Evolutionary conservation across 495 filamentous ascomycete species (phyloP), one percentile per base, ranked within the genome.

Genomic region (Aspergillus sclerotiicarbonarius): DNA sequence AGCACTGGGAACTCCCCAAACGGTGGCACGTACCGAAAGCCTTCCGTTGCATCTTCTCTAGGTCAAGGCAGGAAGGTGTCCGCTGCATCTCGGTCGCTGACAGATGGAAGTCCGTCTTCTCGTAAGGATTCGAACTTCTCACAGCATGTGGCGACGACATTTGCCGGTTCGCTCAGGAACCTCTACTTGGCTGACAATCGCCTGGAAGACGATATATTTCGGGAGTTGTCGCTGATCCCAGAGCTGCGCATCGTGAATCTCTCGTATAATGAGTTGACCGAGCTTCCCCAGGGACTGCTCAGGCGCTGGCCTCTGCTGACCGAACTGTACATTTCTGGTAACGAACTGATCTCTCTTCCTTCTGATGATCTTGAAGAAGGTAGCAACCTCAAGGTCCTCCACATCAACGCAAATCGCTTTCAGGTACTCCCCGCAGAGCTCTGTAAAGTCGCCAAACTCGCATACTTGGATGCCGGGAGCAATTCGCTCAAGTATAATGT

Each of bases 401-500:
- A 97, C 66, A 90, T 99, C 75, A 99, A 99, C 70, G 85, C 86
- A 56, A 99, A 99, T 72, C 92, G 96, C 68, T 99, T 99, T 67
- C 95, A 96, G 62, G 92, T 93, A 25, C 81, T 99, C 1, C 95
- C 94, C 0, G 95, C 94, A 1, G 94, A 99, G 69, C 85, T 99
- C 31, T 94, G 90, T 51, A 92, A 96, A 71, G 90, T 96, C 16
- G 87, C 89, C 69, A 95, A 92, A 72, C 82, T 96, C 25, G 80
- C 92, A 8, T 87, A 96, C 20, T 78, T 99, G 39, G 94, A 99
- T 73, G 93, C 94, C 60, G 92, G 92, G 53, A 97, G 90, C 78
- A 99, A 99, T 64, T 82, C 81, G n/a, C 80, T 99, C 46, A 99
- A 97, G 70, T 99, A 99, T 78, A 99, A 99, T 67, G 92, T 99